Percentiles rank a stretch among this genome's conserved stretches.
phyloP scores from a whole-genome alignment of 805 yeast species.

The Candida arabinofermentans region DNA sequence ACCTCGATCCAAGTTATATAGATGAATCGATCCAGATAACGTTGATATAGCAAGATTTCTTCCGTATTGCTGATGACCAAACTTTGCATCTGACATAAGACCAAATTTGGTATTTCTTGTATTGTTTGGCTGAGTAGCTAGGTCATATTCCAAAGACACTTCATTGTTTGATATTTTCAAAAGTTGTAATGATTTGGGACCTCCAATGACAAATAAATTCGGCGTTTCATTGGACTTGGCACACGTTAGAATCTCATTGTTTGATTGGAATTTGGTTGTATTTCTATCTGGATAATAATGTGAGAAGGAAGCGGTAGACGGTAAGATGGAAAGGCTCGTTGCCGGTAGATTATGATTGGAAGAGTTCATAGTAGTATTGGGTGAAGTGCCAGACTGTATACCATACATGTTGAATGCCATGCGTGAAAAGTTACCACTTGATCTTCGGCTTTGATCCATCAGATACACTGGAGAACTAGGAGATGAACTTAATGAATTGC shows the following conservation, averaged over 20 bases:
- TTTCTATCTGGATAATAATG: slow-evolving; percentile 19
- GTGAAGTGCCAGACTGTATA: slow-evolving; percentile 18
- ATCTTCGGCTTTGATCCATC: slow-evolving; percentile 23
- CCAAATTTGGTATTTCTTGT: slow-evolving; percentile 35
- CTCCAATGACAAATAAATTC: slow-evolving; percentile 37
- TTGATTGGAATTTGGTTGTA: slow-evolving; percentile 26
- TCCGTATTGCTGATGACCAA: slow-evolving; percentile 38
- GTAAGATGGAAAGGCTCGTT: slow-evolving; percentile 17
- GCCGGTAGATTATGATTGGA: slow-evolving; percentile 15
- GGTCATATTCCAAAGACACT: slow-evolving; percentile 32
- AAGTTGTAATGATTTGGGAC: slow-evolving; percentile 39
- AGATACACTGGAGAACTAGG: slow-evolving; percentile 21
- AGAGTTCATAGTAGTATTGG: slow-evolving; percentile 10
- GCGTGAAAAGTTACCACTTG: slow-evolving; percentile 40
- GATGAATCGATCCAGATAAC: slow-evolving; percentile 44
- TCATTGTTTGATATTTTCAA: slow-evolving; percentile 31
- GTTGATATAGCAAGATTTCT: slow-evolving; percentile 40
- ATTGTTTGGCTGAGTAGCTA: slow-evolving; percentile 24
- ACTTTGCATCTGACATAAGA: slow-evolving; percentile 38
- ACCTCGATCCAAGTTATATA: slow-evolving; percentile 29
- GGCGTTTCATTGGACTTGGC: slow-evolving; percentile 33
- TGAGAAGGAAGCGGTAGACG: slow-evolving; percentile 23
- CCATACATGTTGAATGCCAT: slow-evolving; percentile 62
- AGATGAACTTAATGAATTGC: slow-evolving; percentile 17
- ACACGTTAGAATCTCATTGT: slow-evolving; percentile 32